phyloP scores from a whole-genome alignment of 2,329 filamentous ascomycete genomes.

The Hymenoscyphus fraxineus region DNA sequence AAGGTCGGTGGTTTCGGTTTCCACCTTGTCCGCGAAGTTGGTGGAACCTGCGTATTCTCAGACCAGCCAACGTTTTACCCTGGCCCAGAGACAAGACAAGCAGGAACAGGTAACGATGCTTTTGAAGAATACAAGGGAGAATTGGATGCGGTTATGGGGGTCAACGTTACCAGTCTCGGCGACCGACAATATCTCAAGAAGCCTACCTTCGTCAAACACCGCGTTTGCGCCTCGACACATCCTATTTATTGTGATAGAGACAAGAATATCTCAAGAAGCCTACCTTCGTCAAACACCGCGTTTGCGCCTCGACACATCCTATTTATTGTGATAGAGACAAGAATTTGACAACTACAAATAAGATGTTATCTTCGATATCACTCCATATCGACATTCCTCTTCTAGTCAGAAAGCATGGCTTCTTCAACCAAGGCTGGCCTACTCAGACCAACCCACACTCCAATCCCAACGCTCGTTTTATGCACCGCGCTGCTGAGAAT shows the following conservation, averaged over 20 bases:
- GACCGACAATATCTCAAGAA: background rate
- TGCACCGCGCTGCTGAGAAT: background rate
- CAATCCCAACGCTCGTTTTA: background rate
- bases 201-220: background rate
- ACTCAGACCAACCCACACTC: background rate
- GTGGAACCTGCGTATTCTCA: too few relatives aligned
- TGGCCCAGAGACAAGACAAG: background rate
- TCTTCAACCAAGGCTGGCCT: background rate
- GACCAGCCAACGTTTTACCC: background rate
- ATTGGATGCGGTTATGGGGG: background rate
- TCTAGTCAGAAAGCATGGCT: slow-evolving; percentile 4
- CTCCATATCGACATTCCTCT: slow-evolving; percentile 4
- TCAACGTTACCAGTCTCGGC: background rate
- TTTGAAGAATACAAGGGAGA: background rate
- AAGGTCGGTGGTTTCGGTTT: background rate
- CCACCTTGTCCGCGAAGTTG: too few relatives aligned
- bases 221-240: background rate
- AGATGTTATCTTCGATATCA: slow-evolving; percentile 11
- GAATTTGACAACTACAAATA: too few relatives aligned
- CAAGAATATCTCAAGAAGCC: background rate
- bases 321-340: slow-evolving; percentile 2
- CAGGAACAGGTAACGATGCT: background rate
- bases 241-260: background rate
- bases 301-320: background rate
- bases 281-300: background rate